Evolutionary conservation across 257 asterid genomes (phyloP).

Genomic region (Verbena officinalis): DNA sequence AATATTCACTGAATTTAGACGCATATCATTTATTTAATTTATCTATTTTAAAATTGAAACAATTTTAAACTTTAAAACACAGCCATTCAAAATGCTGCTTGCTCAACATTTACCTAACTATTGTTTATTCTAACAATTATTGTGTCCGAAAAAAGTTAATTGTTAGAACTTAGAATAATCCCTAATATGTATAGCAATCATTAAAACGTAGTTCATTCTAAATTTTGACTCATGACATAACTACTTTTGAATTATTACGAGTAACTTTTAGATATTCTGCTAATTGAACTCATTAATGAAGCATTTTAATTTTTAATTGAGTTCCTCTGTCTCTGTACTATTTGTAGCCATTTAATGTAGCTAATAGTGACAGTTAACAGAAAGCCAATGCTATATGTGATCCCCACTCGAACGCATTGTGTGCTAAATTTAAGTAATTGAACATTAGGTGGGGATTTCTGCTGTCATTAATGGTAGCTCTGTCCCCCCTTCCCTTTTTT

Average conservation of each 20-base stretch:
- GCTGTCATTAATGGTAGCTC: background rate
- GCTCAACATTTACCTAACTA: background rate
- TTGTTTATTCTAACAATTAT: background rate
- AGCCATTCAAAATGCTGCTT: background rate
- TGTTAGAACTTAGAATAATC: background rate
- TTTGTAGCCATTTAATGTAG: background rate
- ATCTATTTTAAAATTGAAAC: too few species aligned
- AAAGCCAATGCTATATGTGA: conserved; percentile 8
- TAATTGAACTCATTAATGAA: too few species aligned
- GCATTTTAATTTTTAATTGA: too few species aligned
- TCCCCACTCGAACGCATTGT: conserved; percentile 5
- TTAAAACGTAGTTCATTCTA: background rate
- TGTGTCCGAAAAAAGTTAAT: background rate
- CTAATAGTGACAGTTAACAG: conserved; percentile 22
- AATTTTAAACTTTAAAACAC: background rate
- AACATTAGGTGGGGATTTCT: conserved; percentile 12
- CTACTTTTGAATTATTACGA: too few species aligned
- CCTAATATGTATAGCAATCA: background rate
- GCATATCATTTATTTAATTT: too few species aligned
- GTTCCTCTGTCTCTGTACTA: background rate
- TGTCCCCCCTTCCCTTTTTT: background rate
- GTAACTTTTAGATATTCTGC: too few species aligned
- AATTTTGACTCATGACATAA: too few species aligned
- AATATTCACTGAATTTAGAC: too few species aligned
- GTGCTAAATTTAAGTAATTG: background rate